Evolutionary conservation across 2,329 filamentous ascomycete species (phyloP), one percentile per base, ranked within the genome.

Genomic region (Neodidymelliopsis sp.): DNA sequence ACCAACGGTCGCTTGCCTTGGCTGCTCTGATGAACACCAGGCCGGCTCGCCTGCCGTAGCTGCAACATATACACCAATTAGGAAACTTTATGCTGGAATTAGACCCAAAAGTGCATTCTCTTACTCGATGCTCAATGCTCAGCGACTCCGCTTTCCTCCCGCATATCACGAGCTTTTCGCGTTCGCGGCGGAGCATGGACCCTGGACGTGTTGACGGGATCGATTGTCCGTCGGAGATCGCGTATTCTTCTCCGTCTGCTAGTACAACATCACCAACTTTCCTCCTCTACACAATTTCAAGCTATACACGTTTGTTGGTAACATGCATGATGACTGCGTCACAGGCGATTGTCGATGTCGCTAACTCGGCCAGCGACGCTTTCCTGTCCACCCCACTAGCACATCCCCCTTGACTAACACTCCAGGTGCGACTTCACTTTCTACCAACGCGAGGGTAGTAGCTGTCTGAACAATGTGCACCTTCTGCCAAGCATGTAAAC

Each of bases 101-200:
- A 45, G 47, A 4, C 40, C 47, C 23, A 18, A 33, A 50, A 37
- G n/a, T 27, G 40, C 47, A 45, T 40, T 45, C 40, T 50, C 40
- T 50, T 50, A 50, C 47, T 36, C 20, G 13, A 45, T 45, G 24
- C 31, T 49, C 40, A 30, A 50, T 50, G 47, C 47, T 50, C 47
- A 45, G 25, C 36, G 30, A 40, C 40, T 50, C 47, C 47, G 30
- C 47, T 50, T 45, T 45, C 25, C 31, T 25, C 29, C 40, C 30
- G 36, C 24, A 35, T 15, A 45, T 40, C 40, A 45, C 25, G 16
- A 49, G 27, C 25, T 38, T 41, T 49, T 35, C 38, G 45, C 27
- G 45, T 30, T 49, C 27, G 33, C 22, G 25, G 24, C 2, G 19
- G 37, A 19, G 47, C 47, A 45, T 45, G 41, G 47, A 37, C 47